These are phyloP conservation scores for Ensete glaucum DNA, from an alignment of 176 grass and related monocot genomes.

Conservation along the genomic window DNA sequence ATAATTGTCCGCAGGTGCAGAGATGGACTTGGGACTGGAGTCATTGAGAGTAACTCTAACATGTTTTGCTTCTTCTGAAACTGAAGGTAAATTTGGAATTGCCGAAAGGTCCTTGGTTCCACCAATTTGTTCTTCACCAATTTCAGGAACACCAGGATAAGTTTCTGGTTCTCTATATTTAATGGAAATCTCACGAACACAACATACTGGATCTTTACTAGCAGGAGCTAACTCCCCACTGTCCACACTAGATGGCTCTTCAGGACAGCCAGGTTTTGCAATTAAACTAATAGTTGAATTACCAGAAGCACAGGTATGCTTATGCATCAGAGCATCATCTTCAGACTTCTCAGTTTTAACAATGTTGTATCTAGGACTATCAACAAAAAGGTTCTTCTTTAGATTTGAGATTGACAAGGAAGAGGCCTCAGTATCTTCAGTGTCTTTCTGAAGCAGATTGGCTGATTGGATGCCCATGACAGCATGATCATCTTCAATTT, in stretches of 20 bases:
- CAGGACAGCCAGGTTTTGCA: conserved; percentile 16
- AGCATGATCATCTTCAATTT: neutral
- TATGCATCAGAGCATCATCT: neutral
- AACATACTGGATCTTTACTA: conserved; percentile 3
- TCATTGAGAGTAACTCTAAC: neutral
- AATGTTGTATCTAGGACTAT: neutral
- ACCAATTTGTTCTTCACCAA: conserved; percentile 3
- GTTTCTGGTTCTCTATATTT: conserved; percentile 11
- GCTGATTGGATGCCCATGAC: neutral
- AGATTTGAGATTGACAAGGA: neutral
- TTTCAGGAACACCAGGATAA: conserved; percentile 5
- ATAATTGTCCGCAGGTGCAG: neutral
- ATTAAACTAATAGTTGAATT: conserved; percentile 8
- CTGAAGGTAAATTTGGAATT: conserved; percentile 3
- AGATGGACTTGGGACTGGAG: neutral
- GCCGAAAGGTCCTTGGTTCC: neutral
- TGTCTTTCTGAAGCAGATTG: neutral
- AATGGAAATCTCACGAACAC: conserved; percentile 8
- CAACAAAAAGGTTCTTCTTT: neutral
- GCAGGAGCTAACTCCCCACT: neutral
- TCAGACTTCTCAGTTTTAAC: neutral
- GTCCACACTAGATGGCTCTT: conserved; percentile 1
- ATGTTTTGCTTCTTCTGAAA: neutral
- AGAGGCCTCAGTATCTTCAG: neutral
- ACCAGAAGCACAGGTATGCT: neutral